Conservation (phyloP, 2,329 filamentous ascomycete species). For the Apiospora aurea region DNA sequence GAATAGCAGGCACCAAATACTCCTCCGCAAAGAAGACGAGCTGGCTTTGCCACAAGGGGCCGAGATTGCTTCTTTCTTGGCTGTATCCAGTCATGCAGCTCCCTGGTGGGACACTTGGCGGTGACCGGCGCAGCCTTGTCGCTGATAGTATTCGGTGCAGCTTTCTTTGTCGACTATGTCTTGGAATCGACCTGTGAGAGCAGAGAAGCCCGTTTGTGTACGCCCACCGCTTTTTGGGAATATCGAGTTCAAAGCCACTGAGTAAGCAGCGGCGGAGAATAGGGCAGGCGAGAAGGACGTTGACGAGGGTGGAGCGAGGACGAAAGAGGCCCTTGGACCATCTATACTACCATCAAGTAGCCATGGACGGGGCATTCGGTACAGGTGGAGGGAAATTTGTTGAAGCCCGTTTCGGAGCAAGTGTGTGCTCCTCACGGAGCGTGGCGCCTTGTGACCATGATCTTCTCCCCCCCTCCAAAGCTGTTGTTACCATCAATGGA, state of each 20-base stretch:
- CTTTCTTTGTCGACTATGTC: conserved; percentile 57
- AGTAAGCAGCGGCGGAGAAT: conserved; percentile 47
- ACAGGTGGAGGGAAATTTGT: conserved; percentile 18
- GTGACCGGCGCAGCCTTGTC: conserved; percentile 43
- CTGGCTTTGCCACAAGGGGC: conserved; percentile 46
- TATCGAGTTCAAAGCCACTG: conserved; percentile 50
- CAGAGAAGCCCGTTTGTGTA: conserved; percentile 53
- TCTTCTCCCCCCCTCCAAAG: conserved; percentile 28
- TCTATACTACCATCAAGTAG: conserved; percentile 17
- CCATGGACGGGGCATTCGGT: conserved; percentile 4
- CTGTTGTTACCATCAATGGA: conserved; percentile 34
- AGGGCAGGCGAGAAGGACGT: conserved; percentile 28
- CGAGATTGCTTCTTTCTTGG: conserved; percentile 48
- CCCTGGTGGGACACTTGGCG: conserved; percentile 45
- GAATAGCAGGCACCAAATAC: conserved; percentile 37
- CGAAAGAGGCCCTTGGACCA: conserved; percentile 28
- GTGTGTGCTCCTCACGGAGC: conserved; percentile 30
- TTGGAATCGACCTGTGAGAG: conserved; percentile 56
- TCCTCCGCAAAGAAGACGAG: conserved; percentile 43
- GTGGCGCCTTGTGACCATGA: conserved; percentile 23
- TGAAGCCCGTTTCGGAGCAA: conserved; percentile 32
- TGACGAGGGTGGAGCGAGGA: conserved; percentile 31
- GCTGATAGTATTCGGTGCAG: conserved; percentile 51
- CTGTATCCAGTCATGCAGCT: conserved; percentile 48
- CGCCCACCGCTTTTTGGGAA: conserved; percentile 56